Conservation (phyloP, 257 asterid genomes). For the Forsythia suspensa region DNA sequence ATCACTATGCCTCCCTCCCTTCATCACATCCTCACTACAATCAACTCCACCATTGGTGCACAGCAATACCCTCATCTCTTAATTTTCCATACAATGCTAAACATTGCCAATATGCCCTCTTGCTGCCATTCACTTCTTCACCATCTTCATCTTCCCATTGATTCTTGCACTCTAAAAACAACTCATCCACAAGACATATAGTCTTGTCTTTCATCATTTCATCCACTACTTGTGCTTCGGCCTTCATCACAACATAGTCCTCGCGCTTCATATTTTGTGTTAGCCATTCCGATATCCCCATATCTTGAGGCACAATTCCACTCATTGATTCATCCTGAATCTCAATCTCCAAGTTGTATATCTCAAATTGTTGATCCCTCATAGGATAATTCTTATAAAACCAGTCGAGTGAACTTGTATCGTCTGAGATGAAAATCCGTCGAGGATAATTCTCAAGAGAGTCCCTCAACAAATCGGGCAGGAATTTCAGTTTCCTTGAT, state of each 20-base stretch:
- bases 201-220: constrained; percentile 58
- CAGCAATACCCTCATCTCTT: constrained; percentile 80
- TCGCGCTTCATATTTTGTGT: constrained; percentile 47
- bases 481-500: constrained; percentile 28
- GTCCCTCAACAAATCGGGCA: constrained; percentile 46
- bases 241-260: constrained; percentile 87
- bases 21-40: constrained; percentile 31
- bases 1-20: background rate
- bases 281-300: constrained; percentile 57
- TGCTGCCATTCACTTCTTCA: constrained; percentile 32
- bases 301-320: constrained; percentile 7
- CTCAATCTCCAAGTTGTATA: constrained; percentile 36
- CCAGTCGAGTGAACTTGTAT: constrained; percentile 35
- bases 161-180: constrained; percentile 77
- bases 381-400: constrained; percentile 49
- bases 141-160: constrained; percentile 44
- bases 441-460: constrained; percentile 40
- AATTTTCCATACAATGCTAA: constrained; percentile 72
- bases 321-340: constrained; percentile 12
- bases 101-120: constrained; percentile 89
- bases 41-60: constrained; percentile 89
- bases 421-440: constrained; percentile 40
- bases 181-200: constrained; percentile 61
- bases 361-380: constrained; percentile 38
- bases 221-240: constrained; percentile 77